Percentiles rank a stretch among this genome's conserved stretches.
Conservation (phyloP, 352 stramenopile genomes). For the Phytopythium helicoides region DNA sequence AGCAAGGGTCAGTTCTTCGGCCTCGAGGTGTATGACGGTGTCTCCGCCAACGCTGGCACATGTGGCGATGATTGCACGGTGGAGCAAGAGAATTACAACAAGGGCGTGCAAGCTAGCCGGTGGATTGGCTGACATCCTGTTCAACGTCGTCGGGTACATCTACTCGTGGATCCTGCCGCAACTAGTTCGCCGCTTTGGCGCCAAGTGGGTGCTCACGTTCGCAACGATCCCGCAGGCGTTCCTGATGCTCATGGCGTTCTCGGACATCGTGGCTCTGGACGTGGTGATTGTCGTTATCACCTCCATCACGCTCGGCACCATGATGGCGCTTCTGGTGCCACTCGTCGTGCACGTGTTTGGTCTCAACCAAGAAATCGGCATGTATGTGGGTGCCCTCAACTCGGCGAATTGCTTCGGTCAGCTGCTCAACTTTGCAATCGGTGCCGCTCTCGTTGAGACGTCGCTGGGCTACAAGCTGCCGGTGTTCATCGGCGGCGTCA, state of each 20-base stretch:
- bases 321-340: slow-evolving; percentile 49
- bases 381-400: slow-evolving; percentile 57
- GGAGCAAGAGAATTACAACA: slow-evolving; percentile 35
- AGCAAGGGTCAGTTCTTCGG: slow-evolving; percentile 67
- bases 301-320: slow-evolving; percentile 34
- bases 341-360: slow-evolving; percentile 49
- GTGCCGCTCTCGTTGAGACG: slow-evolving; percentile 36
- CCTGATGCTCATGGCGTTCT: slow-evolving; percentile 46
- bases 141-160: slow-evolving; percentile 37
- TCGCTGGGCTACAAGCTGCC: slow-evolving; percentile 38
- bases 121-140: slow-evolving; percentile 39
- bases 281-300: slow-evolving; percentile 42
- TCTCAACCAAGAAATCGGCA: slow-evolving; percentile 29
- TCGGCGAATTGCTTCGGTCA: slow-evolving; percentile 50
- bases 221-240: slow-evolving; percentile 35
- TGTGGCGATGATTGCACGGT: slow-evolving; percentile 36
- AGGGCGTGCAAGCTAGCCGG: slow-evolving; percentile 37
- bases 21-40: slow-evolving; percentile 40
- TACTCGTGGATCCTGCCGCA: slow-evolving; percentile 42
- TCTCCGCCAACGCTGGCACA: slow-evolving; percentile 28
- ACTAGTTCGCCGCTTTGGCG: slow-evolving; percentile 32
- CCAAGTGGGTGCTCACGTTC: slow-evolving; percentile 27
- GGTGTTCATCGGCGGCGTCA: slow-evolving; percentile 37
- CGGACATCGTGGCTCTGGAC: slow-evolving; percentile 24
- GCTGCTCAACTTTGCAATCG: slow-evolving; percentile 49